Conservation (phyloP, 1,284 basidiomycete genomes). For the Meira nashicola region DNA sequence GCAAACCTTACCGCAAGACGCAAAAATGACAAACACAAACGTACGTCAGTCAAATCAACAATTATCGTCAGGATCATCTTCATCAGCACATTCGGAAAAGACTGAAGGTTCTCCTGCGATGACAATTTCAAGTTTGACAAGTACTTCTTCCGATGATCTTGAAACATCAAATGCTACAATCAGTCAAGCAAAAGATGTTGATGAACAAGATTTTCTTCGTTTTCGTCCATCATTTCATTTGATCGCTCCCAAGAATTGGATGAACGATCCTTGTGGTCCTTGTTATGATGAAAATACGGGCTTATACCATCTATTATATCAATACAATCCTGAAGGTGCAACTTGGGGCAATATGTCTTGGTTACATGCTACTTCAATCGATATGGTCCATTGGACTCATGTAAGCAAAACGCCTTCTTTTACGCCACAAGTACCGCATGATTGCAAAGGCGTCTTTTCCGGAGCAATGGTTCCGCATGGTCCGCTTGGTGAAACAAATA, state of each 20-base stretch:
- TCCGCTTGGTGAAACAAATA: slow-evolving; percentile 17
- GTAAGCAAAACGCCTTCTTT: slow-evolving; percentile 21
- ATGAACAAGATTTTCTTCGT: slow-evolving; percentile 17
- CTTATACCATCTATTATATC: slow-evolving; percentile 34
- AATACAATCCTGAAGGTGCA: slow-evolving; percentile 32
- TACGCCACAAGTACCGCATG: slow-evolving; percentile 25
- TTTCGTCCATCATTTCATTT: slow-evolving; percentile 33
- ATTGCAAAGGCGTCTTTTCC: slow-evolving; percentile 34
- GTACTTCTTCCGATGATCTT: too few relatives aligned
- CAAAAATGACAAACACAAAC: too few relatives aligned
- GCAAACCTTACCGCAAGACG: too few relatives aligned
- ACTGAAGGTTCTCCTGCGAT: too few relatives aligned
- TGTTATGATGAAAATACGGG: slow-evolving; percentile 26
- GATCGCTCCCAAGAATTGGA: slow-evolving; percentile 38
- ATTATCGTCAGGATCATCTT: too few relatives aligned
- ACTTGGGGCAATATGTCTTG: slow-evolving; percentile 41
- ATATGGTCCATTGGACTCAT: slow-evolving; percentile 32
- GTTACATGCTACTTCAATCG: slow-evolving; percentile 30
- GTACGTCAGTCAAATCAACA: too few relatives aligned
- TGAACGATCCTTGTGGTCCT: slow-evolving; percentile 39
- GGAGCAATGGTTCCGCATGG: slow-evolving; percentile 30
- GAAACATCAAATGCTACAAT: background rate
- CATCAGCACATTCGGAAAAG: too few relatives aligned
- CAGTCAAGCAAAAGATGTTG: background rate
- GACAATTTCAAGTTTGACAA: too few relatives aligned